These are phyloP conservation scores for Malus hybrid DNA, from an alignment of 331 rosid species.

Conservation along the genomic window DNA sequence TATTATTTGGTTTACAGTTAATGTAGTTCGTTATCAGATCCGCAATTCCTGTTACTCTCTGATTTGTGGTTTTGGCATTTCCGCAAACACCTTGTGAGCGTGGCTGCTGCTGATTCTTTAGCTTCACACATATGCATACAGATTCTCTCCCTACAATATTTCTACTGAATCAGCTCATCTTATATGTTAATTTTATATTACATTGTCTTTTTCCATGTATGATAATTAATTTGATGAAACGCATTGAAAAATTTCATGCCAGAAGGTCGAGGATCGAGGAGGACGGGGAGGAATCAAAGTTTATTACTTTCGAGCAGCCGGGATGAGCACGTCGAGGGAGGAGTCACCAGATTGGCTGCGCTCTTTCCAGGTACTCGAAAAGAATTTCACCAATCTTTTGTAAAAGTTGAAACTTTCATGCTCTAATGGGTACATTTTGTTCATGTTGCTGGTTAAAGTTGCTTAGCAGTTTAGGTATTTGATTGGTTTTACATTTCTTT, in stretches of 20 bases:
- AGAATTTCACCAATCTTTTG: neutral
- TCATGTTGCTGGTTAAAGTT: neutral
- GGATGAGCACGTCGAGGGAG: slow-evolving; percentile 65
- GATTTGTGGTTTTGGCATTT: neutral
- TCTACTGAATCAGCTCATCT: neutral
- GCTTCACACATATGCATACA: neutral
- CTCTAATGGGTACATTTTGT: neutral
- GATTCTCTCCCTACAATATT: neutral
- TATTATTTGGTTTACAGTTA: neutral
- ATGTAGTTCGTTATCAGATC: neutral
- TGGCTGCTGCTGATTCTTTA: neutral
- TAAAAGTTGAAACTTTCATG: neutral
- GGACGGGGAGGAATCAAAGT: neutral
- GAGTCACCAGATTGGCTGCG: slow-evolving; percentile 83
- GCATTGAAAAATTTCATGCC: neutral
- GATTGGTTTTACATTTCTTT: neutral
- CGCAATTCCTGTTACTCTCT: neutral
- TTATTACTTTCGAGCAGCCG: neutral
- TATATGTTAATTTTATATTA: neutral
- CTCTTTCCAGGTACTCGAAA: slow-evolving; percentile 44
- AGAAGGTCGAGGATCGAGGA: neutral
- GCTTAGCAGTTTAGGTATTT: neutral
- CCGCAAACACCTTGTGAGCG: neutral
- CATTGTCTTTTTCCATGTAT: neutral
- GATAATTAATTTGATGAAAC: neutral